Conservation (phyloP, 176 grass and related monocot genomes). For the Oryza punctata region DNA sequence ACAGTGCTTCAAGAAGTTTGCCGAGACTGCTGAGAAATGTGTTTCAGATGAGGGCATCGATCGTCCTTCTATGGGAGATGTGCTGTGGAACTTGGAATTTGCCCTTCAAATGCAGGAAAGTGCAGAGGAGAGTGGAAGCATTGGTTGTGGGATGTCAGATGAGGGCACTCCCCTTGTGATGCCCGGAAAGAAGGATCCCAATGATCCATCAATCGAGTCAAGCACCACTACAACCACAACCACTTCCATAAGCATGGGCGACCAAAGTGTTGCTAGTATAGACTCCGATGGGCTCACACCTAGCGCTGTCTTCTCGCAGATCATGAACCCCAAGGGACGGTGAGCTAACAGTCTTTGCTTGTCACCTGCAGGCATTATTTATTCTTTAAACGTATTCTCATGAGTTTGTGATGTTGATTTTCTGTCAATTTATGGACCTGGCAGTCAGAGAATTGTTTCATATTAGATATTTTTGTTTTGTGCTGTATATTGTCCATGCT, state of each 20-base stretch:
- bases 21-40: constrained; percentile 95
- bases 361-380: constrained; percentile 35
- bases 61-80: constrained; percentile 93
- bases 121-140: constrained; percentile 69
- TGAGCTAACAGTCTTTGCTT: constrained; percentile 48
- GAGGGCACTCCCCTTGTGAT: constrained; percentile 60
- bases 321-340: constrained; percentile 95
- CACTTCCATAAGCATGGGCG: constrained; percentile 77
- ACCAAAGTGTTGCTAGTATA: constrained; percentile 68
- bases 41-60: constrained; percentile 73
- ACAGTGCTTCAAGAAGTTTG: constrained; percentile 93
- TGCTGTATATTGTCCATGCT: constrained; percentile 37
- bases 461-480: constrained; percentile 53
- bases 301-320: constrained; percentile 92
- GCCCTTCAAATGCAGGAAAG: constrained; percentile 88
- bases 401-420: constrained; percentile 35
- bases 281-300: constrained; percentile 83
- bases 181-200: constrained; percentile 73
- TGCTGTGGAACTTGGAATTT: constrained; percentile 97
- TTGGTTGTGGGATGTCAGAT: constrained; percentile 65
- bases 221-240: constrained; percentile 71
- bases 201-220: constrained; percentile 59
- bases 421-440: constrained; percentile 36
- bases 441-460: constrained; percentile 49
- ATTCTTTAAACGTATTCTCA: constrained; percentile 48